Evolutionary conservation across 129 eudicot genomes (phyloP).

Genomic region (Tagetes patula): DNA sequence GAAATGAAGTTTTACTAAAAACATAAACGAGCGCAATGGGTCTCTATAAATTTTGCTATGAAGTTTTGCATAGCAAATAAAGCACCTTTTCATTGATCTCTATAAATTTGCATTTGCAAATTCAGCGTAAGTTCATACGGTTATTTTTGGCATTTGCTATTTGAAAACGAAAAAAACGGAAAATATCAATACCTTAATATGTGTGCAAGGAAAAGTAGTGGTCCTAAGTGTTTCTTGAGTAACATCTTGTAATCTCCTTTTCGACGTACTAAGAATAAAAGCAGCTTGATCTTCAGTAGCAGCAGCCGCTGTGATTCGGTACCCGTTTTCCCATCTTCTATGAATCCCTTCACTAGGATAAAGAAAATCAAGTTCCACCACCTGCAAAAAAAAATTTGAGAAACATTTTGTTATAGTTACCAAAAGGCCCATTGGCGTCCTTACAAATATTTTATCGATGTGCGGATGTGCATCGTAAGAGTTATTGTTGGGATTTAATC

Average conservation of each 20-base stretch:
- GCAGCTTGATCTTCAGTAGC: constrained; percentile 81
- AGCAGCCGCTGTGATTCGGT: constrained; percentile 72
- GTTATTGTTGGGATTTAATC: background rate
- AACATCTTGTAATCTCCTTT: constrained; percentile 53
- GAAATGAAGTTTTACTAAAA: too few relatives aligned
- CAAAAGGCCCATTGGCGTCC: background rate
- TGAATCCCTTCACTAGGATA: constrained; percentile 92
- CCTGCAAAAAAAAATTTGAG: constrained; percentile 46
- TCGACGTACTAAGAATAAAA: constrained; percentile 58
- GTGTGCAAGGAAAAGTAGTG: constrained; percentile 67
- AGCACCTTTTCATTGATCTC: background rate
- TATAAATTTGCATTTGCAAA: too few relatives aligned
- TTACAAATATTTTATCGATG: background rate
- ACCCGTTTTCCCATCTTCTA: constrained; percentile 75
- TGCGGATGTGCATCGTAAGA: background rate
- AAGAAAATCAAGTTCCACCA: constrained; percentile 78
- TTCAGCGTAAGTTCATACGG: background rate
- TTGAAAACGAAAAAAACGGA: background rate
- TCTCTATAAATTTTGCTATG: too few relatives aligned
- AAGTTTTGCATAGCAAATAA: too few relatives aligned
- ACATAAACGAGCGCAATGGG: too few relatives aligned
- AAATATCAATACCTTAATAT: constrained; percentile 56
- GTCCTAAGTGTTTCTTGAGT: constrained; percentile 84
- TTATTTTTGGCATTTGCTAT: background rate
- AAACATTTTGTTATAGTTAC: background rate